Percentiles rank a stretch among this genome's conserved stretches.
phyloP scores from a whole-genome alignment of 495 filamentous ascomycete species.

The Copromyces sp. region DNA sequence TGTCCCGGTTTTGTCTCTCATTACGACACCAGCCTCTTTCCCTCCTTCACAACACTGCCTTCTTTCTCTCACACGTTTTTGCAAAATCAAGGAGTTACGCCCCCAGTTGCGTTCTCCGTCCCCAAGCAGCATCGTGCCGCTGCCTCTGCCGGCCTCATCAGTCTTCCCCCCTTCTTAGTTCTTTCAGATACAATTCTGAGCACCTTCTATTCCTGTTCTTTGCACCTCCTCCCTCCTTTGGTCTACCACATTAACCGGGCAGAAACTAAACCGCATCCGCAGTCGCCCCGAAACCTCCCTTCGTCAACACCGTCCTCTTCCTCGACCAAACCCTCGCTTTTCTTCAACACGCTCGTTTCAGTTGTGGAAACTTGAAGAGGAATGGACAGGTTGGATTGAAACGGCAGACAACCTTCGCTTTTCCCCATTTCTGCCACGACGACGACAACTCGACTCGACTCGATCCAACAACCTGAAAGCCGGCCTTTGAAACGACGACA shows the following conservation, averaged over 20 bases:
- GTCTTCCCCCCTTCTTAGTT: background rate
- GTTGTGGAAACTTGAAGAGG: background rate
- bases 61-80: background rate
- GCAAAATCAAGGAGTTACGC: background rate
- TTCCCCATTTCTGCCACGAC: background rate
- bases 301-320: background rate
- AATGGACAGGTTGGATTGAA: background rate
- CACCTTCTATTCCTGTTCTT: background rate
- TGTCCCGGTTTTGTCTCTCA: background rate
- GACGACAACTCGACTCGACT: background rate
- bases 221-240: background rate
- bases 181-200: background rate
- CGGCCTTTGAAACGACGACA: background rate
- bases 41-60: background rate
- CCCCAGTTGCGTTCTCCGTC: background rate
- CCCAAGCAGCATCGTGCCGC: background rate
- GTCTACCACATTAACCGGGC: background rate
- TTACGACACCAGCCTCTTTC: background rate
- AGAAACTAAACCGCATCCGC: background rate
- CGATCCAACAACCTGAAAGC: background rate
- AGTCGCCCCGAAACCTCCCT: background rate
- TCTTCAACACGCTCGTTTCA: background rate
- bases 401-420: background rate
- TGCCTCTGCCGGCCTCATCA: background rate
- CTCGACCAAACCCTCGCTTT: background rate